Conservation (phyloP, 2,329 filamentous ascomycete genomes). For the Alternaria sp. region DNA sequence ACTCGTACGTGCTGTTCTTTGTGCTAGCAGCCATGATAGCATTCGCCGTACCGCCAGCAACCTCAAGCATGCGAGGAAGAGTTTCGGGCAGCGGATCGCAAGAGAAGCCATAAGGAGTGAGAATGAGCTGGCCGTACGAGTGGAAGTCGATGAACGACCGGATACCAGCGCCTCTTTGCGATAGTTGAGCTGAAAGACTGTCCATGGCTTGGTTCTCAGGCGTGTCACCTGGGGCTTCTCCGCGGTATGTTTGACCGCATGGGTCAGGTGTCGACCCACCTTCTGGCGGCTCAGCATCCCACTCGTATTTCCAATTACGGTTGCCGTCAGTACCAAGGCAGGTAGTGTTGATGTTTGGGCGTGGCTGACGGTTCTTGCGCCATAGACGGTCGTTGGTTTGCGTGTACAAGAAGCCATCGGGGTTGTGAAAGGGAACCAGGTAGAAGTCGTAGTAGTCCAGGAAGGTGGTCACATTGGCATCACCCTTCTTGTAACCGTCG, state of each 20-base stretch:
- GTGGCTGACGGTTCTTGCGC: constrained; percentile 46
- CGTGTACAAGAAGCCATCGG: constrained; percentile 43
- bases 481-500: constrained; percentile 33
- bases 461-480: constrained; percentile 36
- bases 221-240: constrained; percentile 37
- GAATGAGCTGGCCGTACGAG: constrained; percentile 66
- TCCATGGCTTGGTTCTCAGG: constrained; percentile 51
- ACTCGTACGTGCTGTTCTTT: constrained; percentile 45
- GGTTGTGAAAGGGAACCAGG: constrained; percentile 42
- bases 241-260: constrained; percentile 43
- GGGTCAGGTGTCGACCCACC: constrained; percentile 36
- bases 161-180: constrained; percentile 53
- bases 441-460: constrained; percentile 43
- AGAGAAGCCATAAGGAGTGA: constrained; percentile 63
- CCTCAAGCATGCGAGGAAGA: constrained; percentile 53
- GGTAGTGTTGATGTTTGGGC: constrained; percentile 32
- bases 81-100: constrained; percentile 53
- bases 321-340: constrained; percentile 45
- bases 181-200: constrained; percentile 52
- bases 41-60: constrained; percentile 25
- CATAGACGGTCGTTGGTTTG: constrained; percentile 46
- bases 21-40: constrained; percentile 58
- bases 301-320: constrained; percentile 45
- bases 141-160: constrained; percentile 70
- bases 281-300: constrained; percentile 36